Percentiles rank a stretch among this genome's conserved stretches.
Evolutionary conservation across 2,329 filamentous ascomycete genomes (phyloP).

Genomic region (Fusarium verticillioides): DNA sequence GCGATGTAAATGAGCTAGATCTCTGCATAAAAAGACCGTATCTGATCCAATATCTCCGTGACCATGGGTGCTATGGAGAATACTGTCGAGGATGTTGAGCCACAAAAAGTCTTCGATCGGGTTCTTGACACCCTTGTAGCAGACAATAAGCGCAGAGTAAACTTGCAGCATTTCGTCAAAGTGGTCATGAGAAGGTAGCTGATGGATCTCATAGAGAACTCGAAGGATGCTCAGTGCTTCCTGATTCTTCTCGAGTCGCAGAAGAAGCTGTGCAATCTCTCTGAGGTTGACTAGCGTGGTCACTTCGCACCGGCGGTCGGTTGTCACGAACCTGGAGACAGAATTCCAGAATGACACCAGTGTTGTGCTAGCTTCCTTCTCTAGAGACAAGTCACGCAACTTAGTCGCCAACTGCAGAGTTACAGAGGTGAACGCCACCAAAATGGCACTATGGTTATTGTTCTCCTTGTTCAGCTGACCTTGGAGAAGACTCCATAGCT

Average conservation of each 20-base stretch:
- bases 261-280: neutral
- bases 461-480: neutral
- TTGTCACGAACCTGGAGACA: neutral
- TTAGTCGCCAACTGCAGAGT: neutral
- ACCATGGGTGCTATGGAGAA: neutral
- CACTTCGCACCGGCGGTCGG: neutral
- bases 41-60: neutral
- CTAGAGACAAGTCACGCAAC: neutral
- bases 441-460: neutral
- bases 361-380: neutral
- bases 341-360: neutral
- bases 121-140: neutral
- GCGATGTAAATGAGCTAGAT: neutral
- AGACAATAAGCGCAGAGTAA: accelerated
- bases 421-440: neutral
- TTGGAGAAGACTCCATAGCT: neutral
- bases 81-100: neutral
- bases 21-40: neutral
- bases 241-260: neutral
- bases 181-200: neutral
- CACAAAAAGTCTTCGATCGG: neutral
- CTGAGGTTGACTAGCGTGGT: neutral
- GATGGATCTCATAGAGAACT: neutral
- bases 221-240: neutral
- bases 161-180: neutral